A percentile compares a stretch with the other conserved stretches of the same genome.
Evolutionary conservation across 345 rosid genomes (phyloP).

Genomic region (Alliaria petiolata): DNA sequence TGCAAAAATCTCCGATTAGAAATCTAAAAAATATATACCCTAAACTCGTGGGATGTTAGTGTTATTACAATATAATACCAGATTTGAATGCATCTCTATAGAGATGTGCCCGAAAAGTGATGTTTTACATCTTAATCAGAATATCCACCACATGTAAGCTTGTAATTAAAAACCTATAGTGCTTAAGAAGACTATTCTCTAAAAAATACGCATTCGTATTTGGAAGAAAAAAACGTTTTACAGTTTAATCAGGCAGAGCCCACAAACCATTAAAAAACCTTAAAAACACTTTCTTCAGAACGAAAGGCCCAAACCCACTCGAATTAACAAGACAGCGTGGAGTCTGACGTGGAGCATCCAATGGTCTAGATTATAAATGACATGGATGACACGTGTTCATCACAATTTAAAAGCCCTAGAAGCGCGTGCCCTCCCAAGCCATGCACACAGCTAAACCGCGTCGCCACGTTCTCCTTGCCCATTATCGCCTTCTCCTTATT

Average conservation of each 20-base stretch:
- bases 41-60: not conserved
- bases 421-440: constrained; percentile 36
- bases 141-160: not conserved
- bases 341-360: not conserved
- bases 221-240: not conserved
- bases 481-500: not conserved
- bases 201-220: too few species aligned
- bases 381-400: constrained; percentile 6
- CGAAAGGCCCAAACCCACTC: not conserved
- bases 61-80: not conserved
- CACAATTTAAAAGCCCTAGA: not conserved
- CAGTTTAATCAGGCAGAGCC: not conserved
- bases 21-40: not conserved
- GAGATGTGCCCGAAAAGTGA: not conserved
- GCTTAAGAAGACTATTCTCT: not conserved
- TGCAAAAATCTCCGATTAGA: not conserved
- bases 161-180: not conserved
- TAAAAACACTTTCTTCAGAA: not conserved
- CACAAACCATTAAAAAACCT: not conserved
- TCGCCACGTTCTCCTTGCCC: constrained; percentile 35
- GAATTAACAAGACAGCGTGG: not conserved
- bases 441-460: constrained; percentile 44
- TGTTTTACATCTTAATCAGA: not conserved
- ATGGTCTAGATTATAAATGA: not conserved
- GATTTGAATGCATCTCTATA: not conserved